phyloP scores from a whole-genome alignment of 345 rosid genomes.

The Eucalyptus tenuipes region DNA sequence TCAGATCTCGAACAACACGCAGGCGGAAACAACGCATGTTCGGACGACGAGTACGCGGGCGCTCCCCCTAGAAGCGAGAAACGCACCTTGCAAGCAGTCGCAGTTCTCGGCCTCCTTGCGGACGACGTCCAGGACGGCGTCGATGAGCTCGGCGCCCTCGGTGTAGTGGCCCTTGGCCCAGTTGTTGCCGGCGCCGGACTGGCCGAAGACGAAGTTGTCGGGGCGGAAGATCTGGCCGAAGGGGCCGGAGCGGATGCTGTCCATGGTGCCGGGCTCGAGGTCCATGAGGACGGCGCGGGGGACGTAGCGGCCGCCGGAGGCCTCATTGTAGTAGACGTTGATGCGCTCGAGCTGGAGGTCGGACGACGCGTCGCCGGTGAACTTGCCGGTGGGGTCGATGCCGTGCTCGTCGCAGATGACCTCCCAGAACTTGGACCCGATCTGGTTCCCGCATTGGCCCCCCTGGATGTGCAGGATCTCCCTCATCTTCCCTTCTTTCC shows the following conservation, averaged over 20 bases:
- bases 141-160: constrained; percentile 93
- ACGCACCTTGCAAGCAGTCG: constrained; percentile 89
- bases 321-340: constrained; percentile 91
- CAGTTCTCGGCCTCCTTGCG: constrained; percentile 97
- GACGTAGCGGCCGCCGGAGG: constrained; percentile 85
- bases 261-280: constrained; percentile 99
- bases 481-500: constrained; percentile 36
- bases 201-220: constrained; percentile 79
- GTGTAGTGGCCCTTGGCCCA: constrained; percentile 96
- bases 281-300: constrained; percentile 98
- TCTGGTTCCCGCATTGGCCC: constrained; percentile 98
- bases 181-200: constrained; percentile 80
- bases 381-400: constrained; percentile 74
- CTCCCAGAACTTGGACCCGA: constrained; percentile 98
- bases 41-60: background rate
- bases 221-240: constrained; percentile 82
- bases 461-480: constrained; percentile 94
- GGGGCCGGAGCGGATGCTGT: constrained; percentile 89
- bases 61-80: background rate
- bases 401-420: constrained; percentile 97
- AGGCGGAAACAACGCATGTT: background rate
- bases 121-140: constrained; percentile 92
- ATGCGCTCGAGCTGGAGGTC: constrained; percentile 84
- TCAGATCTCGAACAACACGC: background rate
- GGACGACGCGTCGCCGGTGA: constrained; percentile 33